Percentiles rank a stretch among this genome's conserved stretches.
Evolutionary conservation across 306 rosid species (phyloP).

Genomic region (Quillaja saponaria): DNA sequence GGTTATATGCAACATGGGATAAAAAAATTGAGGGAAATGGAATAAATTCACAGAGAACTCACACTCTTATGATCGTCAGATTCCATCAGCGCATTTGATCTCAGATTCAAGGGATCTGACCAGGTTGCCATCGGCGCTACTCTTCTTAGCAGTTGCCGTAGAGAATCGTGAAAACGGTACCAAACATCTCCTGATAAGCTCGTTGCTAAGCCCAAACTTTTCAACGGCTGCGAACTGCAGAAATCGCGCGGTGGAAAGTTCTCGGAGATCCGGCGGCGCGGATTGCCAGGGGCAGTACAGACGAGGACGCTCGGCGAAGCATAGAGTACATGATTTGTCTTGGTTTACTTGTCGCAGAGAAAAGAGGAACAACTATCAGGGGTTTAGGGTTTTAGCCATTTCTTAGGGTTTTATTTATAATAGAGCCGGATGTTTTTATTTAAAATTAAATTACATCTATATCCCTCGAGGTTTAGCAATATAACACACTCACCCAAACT

Average conservation of each 20-base stretch:
- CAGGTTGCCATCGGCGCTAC: slow-evolving; percentile 36
- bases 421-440: no score
- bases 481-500: no score
- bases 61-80: slow-evolving; percentile 13
- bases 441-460: no score
- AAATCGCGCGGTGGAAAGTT: slow-evolving; percentile 43
- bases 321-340: slow-evolving; percentile 53
- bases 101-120: slow-evolving; percentile 51
- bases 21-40: neutral
- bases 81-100: slow-evolving; percentile 57
- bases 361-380: neutral
- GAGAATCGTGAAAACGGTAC: slow-evolving; percentile 49
- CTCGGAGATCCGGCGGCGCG: slow-evolving; percentile 46
- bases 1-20: neutral
- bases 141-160: slow-evolving; percentile 34
- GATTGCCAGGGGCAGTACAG: slow-evolving; percentile 44
- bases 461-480: no score
- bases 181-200: slow-evolving; percentile 27
- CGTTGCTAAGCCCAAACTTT: slow-evolving; percentile 21
- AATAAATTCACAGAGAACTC: slow-evolving; percentile 14
- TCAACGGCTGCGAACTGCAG: slow-evolving; percentile 33
- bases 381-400: no score
- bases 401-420: no score
- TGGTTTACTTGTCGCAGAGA: neutral
- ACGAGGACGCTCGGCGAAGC: slow-evolving; percentile 63